Percentiles rank a stretch among this genome's conserved stretches.
These are phyloP conservation scores for Paramecium pentaurelia DNA, from an alignment of 73 alveolate species.

Conservation along the genomic window DNA sequence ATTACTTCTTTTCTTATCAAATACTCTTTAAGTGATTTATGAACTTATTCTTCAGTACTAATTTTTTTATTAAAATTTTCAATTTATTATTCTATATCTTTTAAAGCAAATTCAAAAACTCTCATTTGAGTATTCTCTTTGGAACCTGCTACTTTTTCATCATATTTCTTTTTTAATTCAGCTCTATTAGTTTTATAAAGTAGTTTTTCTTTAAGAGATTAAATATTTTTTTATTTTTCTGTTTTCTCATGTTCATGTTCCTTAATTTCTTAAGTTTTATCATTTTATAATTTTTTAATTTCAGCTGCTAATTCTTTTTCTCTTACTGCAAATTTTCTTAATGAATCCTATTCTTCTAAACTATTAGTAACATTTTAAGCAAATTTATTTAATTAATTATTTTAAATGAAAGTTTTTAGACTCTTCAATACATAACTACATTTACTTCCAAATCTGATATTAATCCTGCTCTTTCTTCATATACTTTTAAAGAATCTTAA, in stretches of 20 bases:
- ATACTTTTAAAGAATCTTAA: slow-evolving; percentile 10
- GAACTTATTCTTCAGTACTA: slow-evolving; percentile 19
- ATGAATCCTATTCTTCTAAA: slow-evolving; percentile 35
- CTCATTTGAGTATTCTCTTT: slow-evolving; percentile 22
- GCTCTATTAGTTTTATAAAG: neutral
- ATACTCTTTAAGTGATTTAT: neutral
- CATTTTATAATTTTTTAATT: neutral
- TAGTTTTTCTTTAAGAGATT: slow-evolving; percentile 15
- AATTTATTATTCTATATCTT: neutral
- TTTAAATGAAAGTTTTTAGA: neutral
- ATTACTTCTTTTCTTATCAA: neutral
- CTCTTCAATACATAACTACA: too few relatives aligned
- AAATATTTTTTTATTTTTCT: neutral
- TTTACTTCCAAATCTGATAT: neutral
- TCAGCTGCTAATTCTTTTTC: slow-evolving; percentile 21
- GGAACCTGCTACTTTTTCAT: slow-evolving; percentile 16
- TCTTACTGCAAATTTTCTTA: neutral
- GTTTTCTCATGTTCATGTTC: too few relatives aligned
- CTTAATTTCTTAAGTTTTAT: neutral
- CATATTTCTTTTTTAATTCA: slow-evolving; percentile 18
- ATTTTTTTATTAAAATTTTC: neutral
- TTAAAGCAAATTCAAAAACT: neutral
- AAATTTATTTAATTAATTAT: neutral
- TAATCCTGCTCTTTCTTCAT: slow-evolving; percentile 17
- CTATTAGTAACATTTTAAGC: neutral